Evolutionary conservation across 129 eudicot species (phyloP), one percentile per base, ranked within the genome.

Genomic region (Tanacetum coccineum): DNA sequence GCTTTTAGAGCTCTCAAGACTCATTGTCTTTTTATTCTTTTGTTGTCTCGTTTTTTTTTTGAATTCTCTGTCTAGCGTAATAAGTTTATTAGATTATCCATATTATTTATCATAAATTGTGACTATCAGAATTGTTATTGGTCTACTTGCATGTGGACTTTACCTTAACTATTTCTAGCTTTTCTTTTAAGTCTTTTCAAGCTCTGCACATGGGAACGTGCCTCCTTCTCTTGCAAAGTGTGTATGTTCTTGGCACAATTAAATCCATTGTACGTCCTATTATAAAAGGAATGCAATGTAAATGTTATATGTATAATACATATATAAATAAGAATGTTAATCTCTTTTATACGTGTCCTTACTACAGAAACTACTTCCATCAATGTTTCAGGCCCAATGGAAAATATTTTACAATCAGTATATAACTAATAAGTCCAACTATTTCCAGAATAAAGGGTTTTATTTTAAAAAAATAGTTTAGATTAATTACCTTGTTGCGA

Each of bases 171-270:
- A 82, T 84, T 56, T 67, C 67, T 36, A 84, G 64, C 71, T 86
- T 84, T 26, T 79, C 87, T 19, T 81, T 75, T n/a, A n/a, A 36
- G 90, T 82, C 21, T 94, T 87, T 76, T 84, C 87, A 52, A 89
- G 97, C 80, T 94, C 79, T 40, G 58, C 57, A 21, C 62, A n/a
- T n/a, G 70, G 18, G 78, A 79, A 45, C 80, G 87, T 13, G 85
- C 90, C 68, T 87, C n/a, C 95, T 40, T 95, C 90, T 74, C 88
- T 81, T 28, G 83, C 9, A 83, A 72, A 54, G 66, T 15, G 66
- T 79, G 88, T 87, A 89, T n/a, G n/a, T n/a, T n/a, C 70, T 89
- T 94, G 48, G 83, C n/a, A n/a, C 70, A 67, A 87, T 82, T 75
- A 94, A 68, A 14, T 84, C 90, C 66, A n/a, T 87, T 85, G 78